phyloP scores from a whole-genome alignment of 257 asterid genomes.

The Avicennia marina region DNA sequence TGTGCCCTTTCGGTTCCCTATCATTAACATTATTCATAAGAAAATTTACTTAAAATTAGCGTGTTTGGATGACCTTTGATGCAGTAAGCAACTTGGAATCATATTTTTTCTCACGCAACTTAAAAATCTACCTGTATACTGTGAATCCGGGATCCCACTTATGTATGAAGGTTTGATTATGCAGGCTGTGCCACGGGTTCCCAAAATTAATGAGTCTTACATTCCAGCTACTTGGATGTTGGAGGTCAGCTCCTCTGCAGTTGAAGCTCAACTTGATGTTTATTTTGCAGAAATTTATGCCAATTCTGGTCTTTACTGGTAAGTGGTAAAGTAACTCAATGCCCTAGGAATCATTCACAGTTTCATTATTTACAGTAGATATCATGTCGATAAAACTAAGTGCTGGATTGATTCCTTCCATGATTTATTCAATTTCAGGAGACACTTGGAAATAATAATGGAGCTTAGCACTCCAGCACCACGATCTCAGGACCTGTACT shows the following conservation, averaged over 20 bases:
- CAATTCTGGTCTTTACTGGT: constrained; percentile 59
- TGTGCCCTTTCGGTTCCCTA: not conserved
- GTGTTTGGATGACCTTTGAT: not conserved
- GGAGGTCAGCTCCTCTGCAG: constrained; percentile 57
- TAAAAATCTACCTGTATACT: no score
- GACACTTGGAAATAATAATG: constrained; percentile 27
- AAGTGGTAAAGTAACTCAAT: constrained; percentile 2
- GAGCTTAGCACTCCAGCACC: constrained; percentile 28
- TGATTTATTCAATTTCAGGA: constrained; percentile 24
- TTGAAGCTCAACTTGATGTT: constrained; percentile 54
- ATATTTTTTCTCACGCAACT: not conserved
- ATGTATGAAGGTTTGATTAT: not conserved
- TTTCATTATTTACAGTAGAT: no score
- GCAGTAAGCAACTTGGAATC: no score
- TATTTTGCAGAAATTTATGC: constrained; percentile 69
- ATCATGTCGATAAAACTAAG: not conserved
- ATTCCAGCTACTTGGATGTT: constrained; percentile 97
- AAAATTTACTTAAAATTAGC: not conserved
- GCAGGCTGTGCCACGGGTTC: constrained; percentile 63
- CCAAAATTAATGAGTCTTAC: constrained; percentile 56
- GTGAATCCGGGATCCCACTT: not conserved
- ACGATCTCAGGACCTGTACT: constrained; percentile 33
- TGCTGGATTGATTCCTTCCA: not conserved
- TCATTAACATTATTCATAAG: no score
- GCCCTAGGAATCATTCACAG: no score